These are phyloP conservation scores for Digitaria exilis DNA, from an alignment of 202 grass and related monocot genomes.

Conservation along the genomic window DNA sequence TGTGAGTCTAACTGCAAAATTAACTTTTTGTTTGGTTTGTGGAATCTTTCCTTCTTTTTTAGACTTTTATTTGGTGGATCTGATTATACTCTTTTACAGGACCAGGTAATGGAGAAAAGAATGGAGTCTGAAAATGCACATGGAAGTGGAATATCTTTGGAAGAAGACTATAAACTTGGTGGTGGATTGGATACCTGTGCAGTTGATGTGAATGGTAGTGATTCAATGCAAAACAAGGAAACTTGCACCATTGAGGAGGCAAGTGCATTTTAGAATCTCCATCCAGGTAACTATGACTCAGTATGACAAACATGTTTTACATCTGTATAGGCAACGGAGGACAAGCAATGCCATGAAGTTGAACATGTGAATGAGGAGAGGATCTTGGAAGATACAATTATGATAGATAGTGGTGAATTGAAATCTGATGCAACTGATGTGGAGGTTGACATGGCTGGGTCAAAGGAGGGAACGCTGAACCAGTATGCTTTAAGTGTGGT, in stretches of 20 bases:
- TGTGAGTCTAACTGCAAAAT: conserved; percentile 41
- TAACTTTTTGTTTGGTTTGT: conserved; percentile 22
- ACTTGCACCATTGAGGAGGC: conserved; percentile 24
- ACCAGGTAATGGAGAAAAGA: conserved; percentile 32
- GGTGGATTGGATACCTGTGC: background rate
- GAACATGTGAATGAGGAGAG: conserved; percentile 13
- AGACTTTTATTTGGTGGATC: background rate
- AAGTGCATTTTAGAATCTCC: conserved; percentile 37
- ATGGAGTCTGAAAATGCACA: conserved; percentile 5
- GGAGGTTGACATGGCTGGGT: conserved; percentile 10
- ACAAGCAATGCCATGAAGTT: conserved; percentile 29
- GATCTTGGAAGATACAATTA: conserved; percentile 32
- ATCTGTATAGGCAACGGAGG: conserved; percentile 26
- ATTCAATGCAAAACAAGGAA: conserved; percentile 29
- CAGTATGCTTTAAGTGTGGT: conserved; percentile 22
- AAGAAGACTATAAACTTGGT: conserved; percentile 26
- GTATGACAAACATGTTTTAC: conserved; percentile 24
- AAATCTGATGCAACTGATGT: conserved; percentile 19
- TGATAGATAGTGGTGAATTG: conserved; percentile 21
- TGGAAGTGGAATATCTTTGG: conserved; percentile 31
- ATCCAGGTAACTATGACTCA: conserved; percentile 19
- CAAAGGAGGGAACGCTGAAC: conserved; percentile 2
- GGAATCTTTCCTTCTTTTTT: conserved; percentile 2
- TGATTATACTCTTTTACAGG: conserved; percentile 29
- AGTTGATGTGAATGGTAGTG: conserved; percentile 18